Percentiles rank a stretch among this genome's conserved stretches.
Conservation (phyloP, 1,284 basidiomycete genomes). For the Inonotus obliquus region DNA sequence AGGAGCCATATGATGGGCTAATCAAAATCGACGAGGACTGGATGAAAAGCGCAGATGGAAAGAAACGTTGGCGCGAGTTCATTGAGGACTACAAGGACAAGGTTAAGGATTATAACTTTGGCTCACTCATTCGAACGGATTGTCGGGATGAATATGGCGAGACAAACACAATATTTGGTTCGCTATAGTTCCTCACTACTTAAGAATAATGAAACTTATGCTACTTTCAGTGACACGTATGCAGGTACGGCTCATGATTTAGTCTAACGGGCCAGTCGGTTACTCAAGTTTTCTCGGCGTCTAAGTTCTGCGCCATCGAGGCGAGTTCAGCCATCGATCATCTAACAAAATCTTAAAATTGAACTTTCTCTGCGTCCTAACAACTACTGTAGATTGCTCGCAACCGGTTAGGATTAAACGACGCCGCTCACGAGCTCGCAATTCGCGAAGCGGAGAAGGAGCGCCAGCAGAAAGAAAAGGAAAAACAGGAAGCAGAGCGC, state of each 20-base stretch:
- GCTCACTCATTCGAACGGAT: conserved; percentile 87
- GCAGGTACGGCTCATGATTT: conserved; percentile 41
- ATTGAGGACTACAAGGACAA: conserved; percentile 86
- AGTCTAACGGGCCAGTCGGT: neutral
- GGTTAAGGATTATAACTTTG: conserved; percentile 95
- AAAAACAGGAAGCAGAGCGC: conserved; percentile 35
- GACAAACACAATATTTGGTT: conserved; percentile 93
- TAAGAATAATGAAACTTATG: conserved; percentile 1
- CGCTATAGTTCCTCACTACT: conserved; percentile 22
- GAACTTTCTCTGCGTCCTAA: neutral
- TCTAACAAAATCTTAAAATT: neutral
- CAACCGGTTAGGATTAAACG: conserved; percentile 90
- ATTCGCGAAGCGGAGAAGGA: conserved; percentile 66
- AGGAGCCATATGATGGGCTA: conserved; percentile 62
- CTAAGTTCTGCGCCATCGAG: conserved; percentile 88
- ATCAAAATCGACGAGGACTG: conserved; percentile 84
- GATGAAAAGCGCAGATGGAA: conserved; percentile 91
- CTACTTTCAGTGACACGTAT: conserved; percentile 59
- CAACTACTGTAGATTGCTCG: conserved; percentile 86
- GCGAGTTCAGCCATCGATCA: conserved; percentile 33
- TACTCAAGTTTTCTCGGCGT: neutral
- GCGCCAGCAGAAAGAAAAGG: conserved; percentile 45
- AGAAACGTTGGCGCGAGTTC: conserved; percentile 90
- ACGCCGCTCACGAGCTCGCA: conserved; percentile 81
- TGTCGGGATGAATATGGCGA: conserved; percentile 83